These are phyloP conservation scores for Sphenostylis stenocarpa DNA, from an alignment of 306 rosid species.

Conservation along the genomic window DNA sequence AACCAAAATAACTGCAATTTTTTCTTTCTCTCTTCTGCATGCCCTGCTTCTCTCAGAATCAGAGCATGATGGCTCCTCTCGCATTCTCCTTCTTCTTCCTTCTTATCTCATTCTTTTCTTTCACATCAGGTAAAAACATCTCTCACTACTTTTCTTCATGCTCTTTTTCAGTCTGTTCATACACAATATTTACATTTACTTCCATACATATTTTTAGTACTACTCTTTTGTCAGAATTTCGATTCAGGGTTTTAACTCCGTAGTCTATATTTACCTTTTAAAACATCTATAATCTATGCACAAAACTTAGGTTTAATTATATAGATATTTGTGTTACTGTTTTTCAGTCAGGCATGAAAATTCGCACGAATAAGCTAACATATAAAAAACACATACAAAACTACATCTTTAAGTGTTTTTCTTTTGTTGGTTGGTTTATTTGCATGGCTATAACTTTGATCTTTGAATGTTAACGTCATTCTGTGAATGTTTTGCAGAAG, in stretches of 20 bases:
- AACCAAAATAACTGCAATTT: background rate
- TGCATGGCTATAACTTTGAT: background rate
- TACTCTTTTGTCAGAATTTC: no score
- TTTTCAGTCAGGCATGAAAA: no score
- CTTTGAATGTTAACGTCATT: background rate
- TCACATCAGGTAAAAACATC: conserved; percentile 44
- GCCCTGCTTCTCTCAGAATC: conserved; percentile 35
- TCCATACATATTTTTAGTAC: no score
- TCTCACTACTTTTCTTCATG: background rate
- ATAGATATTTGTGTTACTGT: no score
- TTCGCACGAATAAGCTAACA: no score
- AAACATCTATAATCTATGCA: no score
- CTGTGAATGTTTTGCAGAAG: conserved; percentile 31
- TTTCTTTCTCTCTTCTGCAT: background rate
- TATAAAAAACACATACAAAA: no score
- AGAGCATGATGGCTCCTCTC: conserved; percentile 67
- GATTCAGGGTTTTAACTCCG: no score
- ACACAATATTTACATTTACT: no score
- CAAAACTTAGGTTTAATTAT: no score
- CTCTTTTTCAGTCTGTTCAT: background rate
- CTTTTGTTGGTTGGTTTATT: background rate
- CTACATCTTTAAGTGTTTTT: no score
- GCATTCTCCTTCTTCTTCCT: conserved; percentile 7
- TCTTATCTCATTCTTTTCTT: conserved; percentile 26
- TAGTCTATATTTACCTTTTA: no score